Base-by-base conservation (phyloP, 768 basidiomycete species). In the Boletus bicolor region DNA sequence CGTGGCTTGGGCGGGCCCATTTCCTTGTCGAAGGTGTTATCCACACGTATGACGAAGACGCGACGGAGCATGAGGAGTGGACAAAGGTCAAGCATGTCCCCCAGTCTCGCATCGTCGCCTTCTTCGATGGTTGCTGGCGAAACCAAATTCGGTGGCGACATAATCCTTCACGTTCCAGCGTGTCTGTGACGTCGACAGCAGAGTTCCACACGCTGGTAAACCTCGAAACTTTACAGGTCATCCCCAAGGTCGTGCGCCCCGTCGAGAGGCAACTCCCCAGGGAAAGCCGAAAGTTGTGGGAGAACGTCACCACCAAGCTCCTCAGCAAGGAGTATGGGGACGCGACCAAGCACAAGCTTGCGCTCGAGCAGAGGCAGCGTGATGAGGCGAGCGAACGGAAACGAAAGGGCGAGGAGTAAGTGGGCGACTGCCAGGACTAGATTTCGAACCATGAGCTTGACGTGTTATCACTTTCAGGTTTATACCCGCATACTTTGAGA, bases 31-130 rank as follows among this genome's bases (percentile, higher is more conserved):
- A 94, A 66, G 97, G 96, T 44, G 86, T 98, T 49, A 85, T 99
- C 49, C 93, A 96, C 75, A 82, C 83, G 26, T 90, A 91, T 47
- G 77, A 81, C 42, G 84, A 86, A 21, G 84, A 79, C 51, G 81
- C 84, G 47, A 78, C 76, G 7, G 76, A 82, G 56, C 81, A 84
- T 63, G 76, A 83, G 59, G 84, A 84, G 59, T 92, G 90, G 89
- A 87, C 85, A 38, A 87, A 85, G 67, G 83, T 93, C 62, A 98
- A 91, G 73, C 90, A 98, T 59, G 93, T 99, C 11, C 95, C 96
- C 5, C 75, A 79, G 44, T 80, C 85, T 30, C 79, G 84, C 47
- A 72, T 93, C 45, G 86, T 93, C 11, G 95, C 90, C 7, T 79
- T 82, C 41, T 82, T 98, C 54, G 92, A 96, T 51, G 97, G 97